These are phyloP conservation scores for Phialophora tarda DNA, from an alignment of 2,329 filamentous ascomycete genomes.

Conservation along the genomic window DNA sequence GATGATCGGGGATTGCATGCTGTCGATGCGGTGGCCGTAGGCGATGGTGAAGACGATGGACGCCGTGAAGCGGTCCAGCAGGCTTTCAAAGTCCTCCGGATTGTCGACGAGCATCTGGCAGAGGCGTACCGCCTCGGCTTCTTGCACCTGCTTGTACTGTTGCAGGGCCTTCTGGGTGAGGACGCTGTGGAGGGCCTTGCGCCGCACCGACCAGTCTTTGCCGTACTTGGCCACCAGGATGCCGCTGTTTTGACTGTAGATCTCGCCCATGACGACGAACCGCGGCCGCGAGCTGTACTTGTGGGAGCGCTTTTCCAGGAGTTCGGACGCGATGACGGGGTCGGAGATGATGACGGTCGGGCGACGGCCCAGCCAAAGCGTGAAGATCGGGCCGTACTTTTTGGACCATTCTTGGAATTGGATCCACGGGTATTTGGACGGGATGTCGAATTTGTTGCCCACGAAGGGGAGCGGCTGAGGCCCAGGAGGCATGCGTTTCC, in stretches of 20 bases:
- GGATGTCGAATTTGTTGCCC: conserved; percentile 43
- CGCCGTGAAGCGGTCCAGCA: conserved; percentile 48
- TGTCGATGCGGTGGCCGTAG: conserved; percentile 47
- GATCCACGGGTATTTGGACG: conserved; percentile 41
- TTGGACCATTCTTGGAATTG: conserved; percentile 46
- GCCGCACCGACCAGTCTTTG: conserved; percentile 44
- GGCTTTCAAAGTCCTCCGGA: conserved; percentile 45
- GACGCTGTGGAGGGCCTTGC: conserved; percentile 50
- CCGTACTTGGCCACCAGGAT: conserved; percentile 57
- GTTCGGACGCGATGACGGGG: conserved; percentile 44
- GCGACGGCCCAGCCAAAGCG: conserved; percentile 35
- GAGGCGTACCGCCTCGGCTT: conserved; percentile 43
- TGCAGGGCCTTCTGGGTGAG: conserved; percentile 50
- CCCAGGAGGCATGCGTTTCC: conserved; percentile 40
- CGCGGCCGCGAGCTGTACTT: conserved; percentile 49
- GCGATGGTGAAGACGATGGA: conserved; percentile 49
- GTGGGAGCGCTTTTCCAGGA: conserved; percentile 48
- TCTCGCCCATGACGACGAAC: conserved; percentile 40
- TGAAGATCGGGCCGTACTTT: conserved; percentile 46
- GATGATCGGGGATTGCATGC: conserved; percentile 45
- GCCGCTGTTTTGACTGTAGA: conserved; percentile 36
- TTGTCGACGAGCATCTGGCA: conserved; percentile 43
- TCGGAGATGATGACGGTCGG: conserved; percentile 46
- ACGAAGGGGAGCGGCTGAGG: conserved; percentile 43
- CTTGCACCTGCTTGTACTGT: conserved; percentile 45